Evolutionary conservation across 2,329 filamentous ascomycete species (phyloP), one percentile per base, ranked within the genome.

Genomic region (Aureobasidium mangrovei): DNA sequence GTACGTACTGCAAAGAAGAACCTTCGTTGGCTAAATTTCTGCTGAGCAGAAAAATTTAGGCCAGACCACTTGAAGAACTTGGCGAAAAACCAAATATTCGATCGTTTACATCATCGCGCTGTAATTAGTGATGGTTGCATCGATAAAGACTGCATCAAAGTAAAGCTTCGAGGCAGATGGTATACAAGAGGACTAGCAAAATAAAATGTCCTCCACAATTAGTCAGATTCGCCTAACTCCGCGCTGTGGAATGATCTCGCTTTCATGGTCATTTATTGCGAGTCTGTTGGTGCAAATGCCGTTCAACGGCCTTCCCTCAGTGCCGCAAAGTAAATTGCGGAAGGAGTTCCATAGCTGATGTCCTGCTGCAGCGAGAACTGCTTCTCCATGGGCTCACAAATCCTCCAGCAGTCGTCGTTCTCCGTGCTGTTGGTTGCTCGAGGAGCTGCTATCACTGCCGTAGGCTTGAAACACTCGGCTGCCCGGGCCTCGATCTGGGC

Each of bases 261-360:
- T 31, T 18, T 43, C 9, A 12, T 43, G 10, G 12, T 43, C 41
- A 10, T 43, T 46, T 29, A 46, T 36, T 33, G 12, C n/a, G 4
- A 51, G n/a, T 35, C 3, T 42, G 18, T 10, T 28, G 24, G 5
- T 7, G 39, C 18, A 26, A 24, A n/a, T 9, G 32, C 38, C 47
- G 5, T 12, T 53, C 49, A 53, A 26, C 44, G 38, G 7, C 53
- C 44, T 48, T 48, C 53, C 35, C 35, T 28, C 18, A 66, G 55
- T 26, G 63, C 62, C 40, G 59, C 58, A 58, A 63, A 64, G 49
- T 62, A 65, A 18, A 62, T 55, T 28, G 58, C 56, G 41, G 60
- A 56, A 33, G 61, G 56, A 10, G 60, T 60, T 44, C 65, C 65
- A 45, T 68, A 68, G 51, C 68, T 65, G 59, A 66, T 64, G 57